phyloP scores from a whole-genome alignment of 305 asterid genomes.

The Striga hermonthica region DNA sequence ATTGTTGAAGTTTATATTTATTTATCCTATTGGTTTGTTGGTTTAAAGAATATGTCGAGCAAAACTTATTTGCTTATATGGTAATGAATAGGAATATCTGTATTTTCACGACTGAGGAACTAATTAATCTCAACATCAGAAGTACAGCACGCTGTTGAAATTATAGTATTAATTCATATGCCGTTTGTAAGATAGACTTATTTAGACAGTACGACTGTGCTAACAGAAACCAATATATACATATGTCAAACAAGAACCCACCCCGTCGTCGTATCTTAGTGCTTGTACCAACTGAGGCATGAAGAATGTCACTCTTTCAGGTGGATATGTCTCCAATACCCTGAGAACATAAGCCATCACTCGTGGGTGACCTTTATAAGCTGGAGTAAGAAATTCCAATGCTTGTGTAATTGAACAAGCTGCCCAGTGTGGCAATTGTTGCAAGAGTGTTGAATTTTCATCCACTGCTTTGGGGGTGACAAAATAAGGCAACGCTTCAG shows the following conservation, averaged over 20 bases:
- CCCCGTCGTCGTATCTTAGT: slow-evolving; percentile 94
- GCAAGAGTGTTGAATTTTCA: slow-evolving; percentile 89
- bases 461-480: slow-evolving; percentile 93
- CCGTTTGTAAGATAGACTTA: slow-evolving; percentile 17
- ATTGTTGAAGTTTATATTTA: slow-evolving; percentile 1
- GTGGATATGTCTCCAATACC: slow-evolving; percentile 99
- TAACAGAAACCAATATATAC: slow-evolving; percentile 22
- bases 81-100: slow-evolving; percentile 21
- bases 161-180: slow-evolving; percentile 18
- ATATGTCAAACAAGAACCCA: slow-evolving; percentile 39
- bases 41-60: slow-evolving; percentile 16
- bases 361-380: slow-evolving; percentile 95
- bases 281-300: slow-evolving; percentile 99
- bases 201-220: slow-evolving; percentile 9
- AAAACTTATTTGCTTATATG: slow-evolving; percentile 6
- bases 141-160: slow-evolving; percentile 22
- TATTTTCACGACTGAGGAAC: neutral
- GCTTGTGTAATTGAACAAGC: slow-evolving; percentile 98
- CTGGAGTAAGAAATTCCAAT: slow-evolving; percentile 90
- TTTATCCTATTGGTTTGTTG: slow-evolving; percentile 2
- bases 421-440: slow-evolving; percentile 99
- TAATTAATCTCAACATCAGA: slow-evolving; percentile 10
- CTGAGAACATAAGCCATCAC: slow-evolving; percentile 99
- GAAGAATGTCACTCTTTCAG: slow-evolving; percentile 91
- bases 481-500: slow-evolving; percentile 95